phyloP scores from a whole-genome alignment of 371 early-diverging fungal genomes.

The Mortierella sp. region DNA sequence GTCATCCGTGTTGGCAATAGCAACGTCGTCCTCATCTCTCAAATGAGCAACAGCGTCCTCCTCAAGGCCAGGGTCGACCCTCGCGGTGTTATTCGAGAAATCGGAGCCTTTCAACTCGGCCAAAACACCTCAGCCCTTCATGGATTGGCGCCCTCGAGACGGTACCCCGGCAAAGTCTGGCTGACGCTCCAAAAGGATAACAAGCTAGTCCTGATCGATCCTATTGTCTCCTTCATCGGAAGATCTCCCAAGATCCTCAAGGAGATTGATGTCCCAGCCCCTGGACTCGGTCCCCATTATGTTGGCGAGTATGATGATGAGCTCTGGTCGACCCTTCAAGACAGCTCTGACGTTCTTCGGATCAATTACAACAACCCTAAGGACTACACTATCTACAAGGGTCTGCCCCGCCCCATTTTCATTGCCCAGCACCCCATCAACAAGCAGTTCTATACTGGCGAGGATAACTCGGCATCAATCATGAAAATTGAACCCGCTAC shows the following conservation, averaged over 20 bases:
- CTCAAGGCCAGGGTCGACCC: slow-evolving; percentile 28
- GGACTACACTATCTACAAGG: slow-evolving; percentile 23
- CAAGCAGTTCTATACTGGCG: slow-evolving; percentile 31
- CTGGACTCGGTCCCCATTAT: slow-evolving; percentile 46
- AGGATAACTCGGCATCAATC: slow-evolving; percentile 25
- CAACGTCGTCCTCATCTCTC: slow-evolving; percentile 34
- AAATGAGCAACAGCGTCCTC: slow-evolving; percentile 41
- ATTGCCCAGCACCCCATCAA: slow-evolving; percentile 34
- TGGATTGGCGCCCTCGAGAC: slow-evolving; percentile 24
- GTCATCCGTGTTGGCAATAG: slow-evolving; percentile 21
- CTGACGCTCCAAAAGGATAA: slow-evolving; percentile 35
- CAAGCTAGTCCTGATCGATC: slow-evolving; percentile 33
- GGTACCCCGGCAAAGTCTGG: slow-evolving; percentile 34
- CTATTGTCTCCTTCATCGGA: background rate
- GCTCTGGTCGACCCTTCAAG: slow-evolving; percentile 40
- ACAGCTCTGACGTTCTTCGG: slow-evolving; percentile 33
- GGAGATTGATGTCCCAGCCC: slow-evolving; percentile 22
- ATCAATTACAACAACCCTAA: slow-evolving; percentile 23
- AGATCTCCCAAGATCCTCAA: slow-evolving; percentile 5
- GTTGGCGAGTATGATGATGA: slow-evolving; percentile 42
- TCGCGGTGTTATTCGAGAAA: slow-evolving; percentile 2
- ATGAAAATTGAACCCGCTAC: slow-evolving; percentile 27
- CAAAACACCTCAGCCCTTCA: slow-evolving; percentile 17
- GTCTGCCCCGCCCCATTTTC: slow-evolving; percentile 26
- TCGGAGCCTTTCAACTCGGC: slow-evolving; percentile 24